These are phyloP conservation scores for Purpureocillium takamizusanense DNA, from an alignment of 2,329 filamentous ascomycete genomes.

Conservation along the genomic window DNA sequence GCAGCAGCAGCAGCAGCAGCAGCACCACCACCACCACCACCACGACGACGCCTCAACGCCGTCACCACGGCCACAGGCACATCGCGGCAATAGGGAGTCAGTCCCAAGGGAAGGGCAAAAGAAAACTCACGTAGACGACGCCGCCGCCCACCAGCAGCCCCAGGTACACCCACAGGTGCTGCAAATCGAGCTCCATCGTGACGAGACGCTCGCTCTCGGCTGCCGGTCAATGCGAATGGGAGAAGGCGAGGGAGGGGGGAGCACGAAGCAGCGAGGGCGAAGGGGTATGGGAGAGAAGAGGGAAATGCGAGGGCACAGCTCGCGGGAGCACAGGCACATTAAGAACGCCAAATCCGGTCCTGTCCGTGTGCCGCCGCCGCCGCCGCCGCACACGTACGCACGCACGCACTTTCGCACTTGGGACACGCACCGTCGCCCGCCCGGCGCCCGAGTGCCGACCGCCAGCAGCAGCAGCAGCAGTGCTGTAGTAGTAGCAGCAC, in stretches of 20 bases:
- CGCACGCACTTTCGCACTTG: too few species aligned
- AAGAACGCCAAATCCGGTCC: neutral
- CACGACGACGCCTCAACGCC: neutral
- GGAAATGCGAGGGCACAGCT: neutral
- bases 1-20: neutral
- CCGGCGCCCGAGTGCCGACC: too few species aligned
- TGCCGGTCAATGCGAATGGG: neutral
- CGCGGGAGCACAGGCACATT: neutral
- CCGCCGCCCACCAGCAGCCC: slow-evolving; percentile 24
- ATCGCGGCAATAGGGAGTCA: too few species aligned
- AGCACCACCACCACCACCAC: neutral
- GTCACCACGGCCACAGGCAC: too few species aligned
- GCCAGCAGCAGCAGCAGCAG: too few species aligned
- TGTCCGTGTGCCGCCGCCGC: too few species aligned
- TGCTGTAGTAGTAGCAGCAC: too few species aligned
- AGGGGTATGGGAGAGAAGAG: neutral
- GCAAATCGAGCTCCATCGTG: slow-evolving; percentile 17
- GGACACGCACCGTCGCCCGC: too few species aligned
- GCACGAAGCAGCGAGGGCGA: neutral
- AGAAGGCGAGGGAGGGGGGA: neutral
- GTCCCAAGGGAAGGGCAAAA: too few species aligned
- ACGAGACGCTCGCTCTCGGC: neutral
- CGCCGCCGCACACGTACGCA: too few species aligned
- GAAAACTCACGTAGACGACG: slow-evolving; percentile 30
- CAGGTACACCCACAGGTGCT: slow-evolving; percentile 31